Percentiles rank a stretch among this genome's conserved stretches.
Conservation (phyloP, 495 filamentous ascomycete genomes). For the Penicillium tannophilum region DNA sequence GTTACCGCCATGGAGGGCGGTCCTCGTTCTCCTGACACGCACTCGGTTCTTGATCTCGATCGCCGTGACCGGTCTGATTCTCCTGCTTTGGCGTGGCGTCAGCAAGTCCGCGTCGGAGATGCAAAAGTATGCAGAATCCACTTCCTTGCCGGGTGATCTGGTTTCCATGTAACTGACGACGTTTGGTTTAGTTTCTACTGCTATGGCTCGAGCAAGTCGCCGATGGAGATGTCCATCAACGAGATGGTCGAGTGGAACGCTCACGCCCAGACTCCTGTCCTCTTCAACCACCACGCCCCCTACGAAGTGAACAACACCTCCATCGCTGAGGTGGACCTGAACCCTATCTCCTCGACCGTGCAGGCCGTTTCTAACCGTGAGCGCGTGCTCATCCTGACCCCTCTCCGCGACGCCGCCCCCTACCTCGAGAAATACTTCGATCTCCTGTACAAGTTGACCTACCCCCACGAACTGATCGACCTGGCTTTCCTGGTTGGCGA, state of each 20-base stretch:
- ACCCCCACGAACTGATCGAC: slow-evolving; percentile 95
- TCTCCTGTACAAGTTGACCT: slow-evolving; percentile 83
- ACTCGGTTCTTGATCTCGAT: slow-evolving; percentile 79
- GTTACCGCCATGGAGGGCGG: slow-evolving; percentile 78
- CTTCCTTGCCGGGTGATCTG: slow-evolving; percentile 9
- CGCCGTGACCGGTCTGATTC: slow-evolving; percentile 68
- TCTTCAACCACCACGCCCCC: slow-evolving; percentile 93
- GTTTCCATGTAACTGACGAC: neutral
- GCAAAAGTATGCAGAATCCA: slow-evolving; percentile 70
- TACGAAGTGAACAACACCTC: slow-evolving; percentile 77
- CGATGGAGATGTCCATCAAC: slow-evolving; percentile 89
- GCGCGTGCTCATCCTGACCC: slow-evolving; percentile 92
- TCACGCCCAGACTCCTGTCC: slow-evolving; percentile 85
- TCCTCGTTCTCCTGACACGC: slow-evolving; percentile 74
- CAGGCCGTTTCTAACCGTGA: slow-evolving; percentile 79
- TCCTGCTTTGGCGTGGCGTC: slow-evolving; percentile 90
- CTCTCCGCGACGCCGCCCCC: slow-evolving; percentile 82
- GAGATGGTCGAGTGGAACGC: slow-evolving; percentile 88
- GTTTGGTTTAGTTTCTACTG: slow-evolving; percentile 79
- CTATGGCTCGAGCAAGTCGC: slow-evolving; percentile 89
- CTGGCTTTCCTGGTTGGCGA: slow-evolving; percentile 94
- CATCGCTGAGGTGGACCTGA: slow-evolving; percentile 81
- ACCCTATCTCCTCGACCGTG: slow-evolving; percentile 77
- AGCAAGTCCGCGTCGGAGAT: slow-evolving; percentile 80
- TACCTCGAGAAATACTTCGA: slow-evolving; percentile 91